Conservation (phyloP, 805 yeast genomes). For the Saturnispora hagleri region DNA sequence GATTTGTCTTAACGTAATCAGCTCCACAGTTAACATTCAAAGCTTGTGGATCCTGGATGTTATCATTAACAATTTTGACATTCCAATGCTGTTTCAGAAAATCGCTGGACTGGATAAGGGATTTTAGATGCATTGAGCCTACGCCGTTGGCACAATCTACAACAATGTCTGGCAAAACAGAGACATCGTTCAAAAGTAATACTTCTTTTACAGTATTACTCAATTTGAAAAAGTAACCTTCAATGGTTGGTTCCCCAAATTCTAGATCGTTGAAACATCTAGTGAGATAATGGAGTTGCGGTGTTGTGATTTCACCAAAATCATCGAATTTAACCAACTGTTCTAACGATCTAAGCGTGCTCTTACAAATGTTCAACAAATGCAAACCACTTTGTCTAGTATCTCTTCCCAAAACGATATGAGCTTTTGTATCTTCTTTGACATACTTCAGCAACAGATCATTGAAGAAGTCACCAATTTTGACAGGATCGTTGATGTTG, state of each 20-base stretch:
- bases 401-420: slow-evolving; percentile 70
- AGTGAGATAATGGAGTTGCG: slow-evolving; percentile 85
- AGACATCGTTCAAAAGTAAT: slow-evolving; percentile 21
- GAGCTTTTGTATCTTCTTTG: slow-evolving; percentile 28
- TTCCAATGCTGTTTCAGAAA: slow-evolving; percentile 25
- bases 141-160: slow-evolving; percentile 97
- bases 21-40: slow-evolving; percentile 88
- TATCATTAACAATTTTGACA: slow-evolving; percentile 41
- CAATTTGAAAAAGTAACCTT: slow-evolving; percentile 63
- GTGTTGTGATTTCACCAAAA: slow-evolving; percentile 77
- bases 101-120: slow-evolving; percentile 27
- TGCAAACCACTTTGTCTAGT: slow-evolving; percentile 78
- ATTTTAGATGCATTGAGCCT: slow-evolving; percentile 68
- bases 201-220: slow-evolving; percentile 43
- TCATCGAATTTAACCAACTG: slow-evolving; percentile 34
- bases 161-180: slow-evolving; percentile 32
- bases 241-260: slow-evolving; percentile 55
- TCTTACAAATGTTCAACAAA: slow-evolving; percentile 48
- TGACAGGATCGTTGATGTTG: slow-evolving; percentile 29
- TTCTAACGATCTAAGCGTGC: slow-evolving; percentile 37
- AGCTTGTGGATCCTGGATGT: slow-evolving; percentile 41
- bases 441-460: slow-evolving; percentile 36
- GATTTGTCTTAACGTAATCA: slow-evolving; percentile 88
- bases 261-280: slow-evolving; percentile 55
- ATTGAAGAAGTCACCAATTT: neutral